A percentile compares a stretch with the other conserved stretches of the same genome.
phyloP scores from a whole-genome alignment of 176 grass and related monocot genomes.

The Urochloa ruziziensis region DNA sequence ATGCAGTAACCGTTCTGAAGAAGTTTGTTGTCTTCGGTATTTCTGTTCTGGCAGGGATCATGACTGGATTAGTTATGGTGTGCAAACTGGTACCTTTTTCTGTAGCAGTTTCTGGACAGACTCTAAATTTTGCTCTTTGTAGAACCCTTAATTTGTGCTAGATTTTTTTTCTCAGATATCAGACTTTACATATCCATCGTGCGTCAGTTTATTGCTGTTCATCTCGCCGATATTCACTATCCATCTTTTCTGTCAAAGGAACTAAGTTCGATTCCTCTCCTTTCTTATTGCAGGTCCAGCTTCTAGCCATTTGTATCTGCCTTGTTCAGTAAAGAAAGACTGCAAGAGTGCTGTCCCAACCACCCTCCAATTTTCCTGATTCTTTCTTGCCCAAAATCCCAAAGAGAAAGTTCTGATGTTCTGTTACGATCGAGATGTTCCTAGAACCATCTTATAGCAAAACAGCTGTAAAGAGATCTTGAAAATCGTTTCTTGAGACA shows the following conservation, averaged over 20 bases:
- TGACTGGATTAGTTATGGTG: background rate
- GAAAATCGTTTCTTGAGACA: background rate
- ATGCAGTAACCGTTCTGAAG: background rate
- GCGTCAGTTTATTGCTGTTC: background rate
- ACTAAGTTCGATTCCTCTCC: background rate
- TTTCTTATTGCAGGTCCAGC: slow-evolving; percentile 10
- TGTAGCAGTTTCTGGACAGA: background rate
- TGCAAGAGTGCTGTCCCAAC: background rate
- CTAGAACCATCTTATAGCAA: background rate
- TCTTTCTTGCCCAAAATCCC: background rate
- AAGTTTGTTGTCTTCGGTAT: background rate
- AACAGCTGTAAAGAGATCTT: background rate
- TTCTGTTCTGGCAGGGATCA: background rate
- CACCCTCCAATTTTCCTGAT: background rate
- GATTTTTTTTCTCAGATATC: background rate
- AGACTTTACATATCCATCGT: background rate
- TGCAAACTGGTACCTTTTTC: background rate
- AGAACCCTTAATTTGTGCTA: background rate
- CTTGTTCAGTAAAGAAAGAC: background rate
- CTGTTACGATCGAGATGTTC: background rate
- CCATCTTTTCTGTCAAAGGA: background rate
- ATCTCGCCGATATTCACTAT: background rate
- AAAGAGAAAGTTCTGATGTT: background rate
- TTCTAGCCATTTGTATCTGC: background rate
- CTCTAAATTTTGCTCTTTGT: background rate